Conservation (phyloP, 108 stramenopile genomes). For the Discostella stelligeroides region DNA sequence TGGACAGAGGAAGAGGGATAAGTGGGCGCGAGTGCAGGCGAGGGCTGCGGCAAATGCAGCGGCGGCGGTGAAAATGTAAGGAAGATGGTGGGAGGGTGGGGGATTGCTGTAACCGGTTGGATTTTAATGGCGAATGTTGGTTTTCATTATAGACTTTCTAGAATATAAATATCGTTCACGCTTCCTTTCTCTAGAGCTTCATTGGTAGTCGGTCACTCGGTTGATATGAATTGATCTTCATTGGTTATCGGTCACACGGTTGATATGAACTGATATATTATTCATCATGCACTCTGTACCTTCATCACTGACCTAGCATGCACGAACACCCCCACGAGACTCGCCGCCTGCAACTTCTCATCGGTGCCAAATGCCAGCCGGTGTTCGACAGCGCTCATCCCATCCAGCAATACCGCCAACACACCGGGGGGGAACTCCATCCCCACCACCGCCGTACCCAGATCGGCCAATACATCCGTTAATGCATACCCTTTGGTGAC, state of each 20-base stretch:
- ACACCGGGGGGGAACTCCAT: conserved; percentile 63
- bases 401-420: conserved; percentile 72
- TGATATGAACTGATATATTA: too few species aligned
- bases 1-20: conserved; percentile 78
- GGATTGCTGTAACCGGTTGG: too few species aligned
- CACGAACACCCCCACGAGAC: conserved; percentile 81
- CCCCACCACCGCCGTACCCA: conserved; percentile 53
- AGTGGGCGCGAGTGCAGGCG: conserved; percentile 54
- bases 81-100: not conserved
- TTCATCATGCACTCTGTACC: conserved; percentile 19
- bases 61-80: conserved; percentile 6
- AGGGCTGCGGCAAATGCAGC: conserved; percentile 47
- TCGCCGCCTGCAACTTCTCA: conserved; percentile 79
- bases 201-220: too few species aligned
- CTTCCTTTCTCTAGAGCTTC: too few species aligned
- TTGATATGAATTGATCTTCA: too few species aligned
- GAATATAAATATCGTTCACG: too few species aligned
- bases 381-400: conserved; percentile 81
- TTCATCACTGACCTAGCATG: conserved; percentile 62
- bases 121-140: too few species aligned
- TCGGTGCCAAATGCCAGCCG: conserved; percentile 79
- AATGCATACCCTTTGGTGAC: conserved; percentile 80
- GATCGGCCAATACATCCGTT: conserved; percentile 70
- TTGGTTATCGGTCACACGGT: too few species aligned
- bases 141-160: too few species aligned